A percentile compares a stretch with the other conserved stretches of the same genome.
phyloP scores from a whole-genome alignment of 2,329 filamentous ascomycete genomes.

The Penicillium sp. region DNA sequence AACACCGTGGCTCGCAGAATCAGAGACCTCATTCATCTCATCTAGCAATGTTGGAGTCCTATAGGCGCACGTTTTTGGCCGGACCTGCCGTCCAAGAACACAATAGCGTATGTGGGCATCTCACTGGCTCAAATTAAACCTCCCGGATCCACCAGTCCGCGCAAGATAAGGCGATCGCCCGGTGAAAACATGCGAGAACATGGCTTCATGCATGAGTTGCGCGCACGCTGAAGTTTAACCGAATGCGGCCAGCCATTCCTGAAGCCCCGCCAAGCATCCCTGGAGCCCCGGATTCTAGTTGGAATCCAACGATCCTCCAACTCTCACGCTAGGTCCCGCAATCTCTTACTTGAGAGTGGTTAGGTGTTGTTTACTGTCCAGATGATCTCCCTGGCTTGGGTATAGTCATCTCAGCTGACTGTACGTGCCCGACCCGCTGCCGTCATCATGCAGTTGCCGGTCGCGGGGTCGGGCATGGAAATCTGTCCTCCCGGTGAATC shows the following conservation, averaged over 20 bases:
- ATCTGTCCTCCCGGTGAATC: background rate
- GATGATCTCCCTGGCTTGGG: background rate
- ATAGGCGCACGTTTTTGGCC: conserved; percentile 11
- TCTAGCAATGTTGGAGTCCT: conserved; percentile 1
- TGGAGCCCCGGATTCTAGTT: conserved; percentile 1
- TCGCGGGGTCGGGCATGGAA: conserved; percentile 4
- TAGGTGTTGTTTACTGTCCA: background rate
- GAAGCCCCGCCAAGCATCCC: conserved; percentile 6
- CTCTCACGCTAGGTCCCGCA: background rate
- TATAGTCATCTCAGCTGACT: conserved; percentile 15
- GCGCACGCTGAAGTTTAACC: background rate
- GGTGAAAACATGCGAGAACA: background rate
- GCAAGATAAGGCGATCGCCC: conserved; percentile 9
- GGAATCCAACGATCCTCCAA: background rate
- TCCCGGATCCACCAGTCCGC: background rate
- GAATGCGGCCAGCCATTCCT: conserved; percentile 12
- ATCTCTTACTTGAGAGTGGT: background rate
- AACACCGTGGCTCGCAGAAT: background rate
- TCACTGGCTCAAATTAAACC: conserved; percentile 1
- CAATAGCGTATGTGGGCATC: conserved; percentile 3
- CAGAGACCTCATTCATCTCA: background rate
- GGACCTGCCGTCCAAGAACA: conserved; percentile 3
- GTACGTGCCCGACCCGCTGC: conserved; percentile 1
- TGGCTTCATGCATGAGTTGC: background rate
- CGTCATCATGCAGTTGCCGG: conserved; percentile 17